Evolutionary conservation across 1,284 basidiomycete genomes (phyloP), one percentile per base, ranked within the genome.

Genomic region (Jaminaea rosea): DNA sequence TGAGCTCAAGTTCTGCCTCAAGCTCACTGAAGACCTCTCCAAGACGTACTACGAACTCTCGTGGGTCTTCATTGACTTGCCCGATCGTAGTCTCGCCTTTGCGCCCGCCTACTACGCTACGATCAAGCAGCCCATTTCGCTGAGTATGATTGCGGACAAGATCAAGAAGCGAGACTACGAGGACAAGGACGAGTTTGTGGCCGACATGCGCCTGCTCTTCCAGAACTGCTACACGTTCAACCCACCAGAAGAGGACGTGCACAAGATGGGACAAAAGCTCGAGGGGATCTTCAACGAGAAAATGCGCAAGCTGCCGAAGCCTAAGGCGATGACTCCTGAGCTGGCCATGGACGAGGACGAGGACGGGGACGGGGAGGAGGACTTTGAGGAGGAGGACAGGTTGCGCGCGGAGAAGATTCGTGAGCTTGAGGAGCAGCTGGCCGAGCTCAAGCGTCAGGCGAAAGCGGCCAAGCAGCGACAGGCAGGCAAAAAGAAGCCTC

Each of bases 151-250:
- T 17, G 56, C 64, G 54, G 81, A 78, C 73, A 92, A 90, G 75
- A 79, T 98, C 44, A 84, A 88, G 42, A 78, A 79, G 28, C 79
- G 81, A 55, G 82, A 84, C 58, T 98, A 97, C 73, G 67, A 81
- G 3, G 84, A 80, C 26, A 83, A 86, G 1, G 78, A 82, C 31
- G 84, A 85, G 67, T 91, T 97, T 71, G 83, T 85, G 58, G 83
- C 85, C 17, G 94, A 98, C 76, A 88, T 97, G 78, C 86, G 87
- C 74, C 79, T 93, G 58, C 88, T 98, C 83, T 85, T 96, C 67
- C 80, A 83, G 53, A 99, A 99, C 75, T 97, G 92, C 72, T 85
- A 86, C 72, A 78, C 80, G 1, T 99, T 93, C 80, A 98, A 99
- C 66, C 89, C 90, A 5, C 79, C 83, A 6, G 87, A 85, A 27